Evolutionary conservation across 2,329 filamentous ascomycete species (phyloP).

Genomic region (Ophiocordyceps robertsii): DNA sequence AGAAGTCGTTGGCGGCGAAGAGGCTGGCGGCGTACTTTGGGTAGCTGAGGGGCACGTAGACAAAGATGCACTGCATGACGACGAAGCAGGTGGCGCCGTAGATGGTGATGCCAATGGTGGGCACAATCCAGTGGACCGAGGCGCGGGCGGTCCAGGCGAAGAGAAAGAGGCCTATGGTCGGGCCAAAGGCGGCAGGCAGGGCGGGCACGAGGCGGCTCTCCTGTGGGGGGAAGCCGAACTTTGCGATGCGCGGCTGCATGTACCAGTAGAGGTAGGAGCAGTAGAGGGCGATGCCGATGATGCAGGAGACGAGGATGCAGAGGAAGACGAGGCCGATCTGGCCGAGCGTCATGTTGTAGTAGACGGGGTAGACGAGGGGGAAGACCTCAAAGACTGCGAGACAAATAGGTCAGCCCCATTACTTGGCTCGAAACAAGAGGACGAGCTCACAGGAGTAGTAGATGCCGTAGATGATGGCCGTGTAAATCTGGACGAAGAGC

Average conservation of each 20-base stretch:
- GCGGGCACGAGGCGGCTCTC: slow-evolving; percentile 43
- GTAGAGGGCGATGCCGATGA: slow-evolving; percentile 37
- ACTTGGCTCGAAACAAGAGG: neutral
- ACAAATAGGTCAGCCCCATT: neutral
- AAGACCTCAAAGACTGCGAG: slow-evolving; percentile 46
- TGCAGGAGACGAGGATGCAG: slow-evolving; percentile 42
- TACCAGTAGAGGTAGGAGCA: slow-evolving; percentile 36
- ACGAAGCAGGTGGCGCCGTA: slow-evolving; percentile 38
- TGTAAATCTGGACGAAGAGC: slow-evolving; percentile 48
- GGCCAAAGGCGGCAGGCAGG: slow-evolving; percentile 35
- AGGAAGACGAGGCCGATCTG: slow-evolving; percentile 47
- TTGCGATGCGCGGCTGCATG: slow-evolving; percentile 34
- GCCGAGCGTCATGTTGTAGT: slow-evolving; percentile 46
- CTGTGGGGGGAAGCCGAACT: slow-evolving; percentile 34
- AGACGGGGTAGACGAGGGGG: slow-evolving; percentile 45
- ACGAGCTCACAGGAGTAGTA: slow-evolving; percentile 38
- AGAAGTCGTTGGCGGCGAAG: slow-evolving; percentile 49
- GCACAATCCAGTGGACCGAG: slow-evolving; percentile 38
- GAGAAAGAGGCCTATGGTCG: slow-evolving; percentile 46
- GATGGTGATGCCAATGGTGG: slow-evolving; percentile 42
- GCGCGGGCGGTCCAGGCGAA: slow-evolving; percentile 44
- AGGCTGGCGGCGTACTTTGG: slow-evolving; percentile 43
- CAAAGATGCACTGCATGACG: slow-evolving; percentile 46
- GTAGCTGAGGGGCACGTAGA: slow-evolving; percentile 44
- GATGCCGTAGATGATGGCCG: slow-evolving; percentile 46